Base-by-base conservation (phyloP, 2,329 filamentous ascomycete species). In the Fusarium chuoi region DNA sequence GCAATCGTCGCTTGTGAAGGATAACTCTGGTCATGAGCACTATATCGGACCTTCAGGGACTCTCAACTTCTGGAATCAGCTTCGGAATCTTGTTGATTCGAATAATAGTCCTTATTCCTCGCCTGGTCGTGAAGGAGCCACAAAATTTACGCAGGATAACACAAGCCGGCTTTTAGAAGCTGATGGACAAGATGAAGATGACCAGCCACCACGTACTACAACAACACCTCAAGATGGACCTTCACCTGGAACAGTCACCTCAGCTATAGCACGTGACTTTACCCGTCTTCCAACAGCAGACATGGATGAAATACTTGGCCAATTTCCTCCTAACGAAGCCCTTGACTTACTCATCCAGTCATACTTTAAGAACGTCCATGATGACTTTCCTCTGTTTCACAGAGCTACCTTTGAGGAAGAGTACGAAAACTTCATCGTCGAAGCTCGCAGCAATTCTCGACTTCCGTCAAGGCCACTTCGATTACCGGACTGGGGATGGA, bases 41-140 rank as follows among this genome's bases (percentile, higher is more conserved):
- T 83, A 82, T 46, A 82, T 83, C 33, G 82, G 82, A 1, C 82
- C 81, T 7, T 83, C 82, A 1, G 82, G 82, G 4, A 82, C 79
- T 5, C 77, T 83, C 20, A 79, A 80, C 62, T 83, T 83, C 54
- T 73, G 82, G 51, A 80, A 79, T 5, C 78, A 83, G 59, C 76
- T 83, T 3, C 79, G 82, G 5, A 68, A 79, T n/a, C 75, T 83
- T 3, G 67, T 82, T 10, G 65, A 79, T 6, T 70, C 76, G 4
- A 76, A 75, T 22, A 68, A 75, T 12, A 55, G 55, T 3, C n/a
- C 59, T 5, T 36, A 63, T 7, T 56, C 56, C 12, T 59, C 57
- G 12, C 55, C 65, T 5, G 51, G 54, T 1, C 49, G 61, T 14
- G 45, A 62, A 3, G 70, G 70, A 9, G 36, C 20, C 3, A 39